Evolutionary conservation across 1,139 yeast species (phyloP), one percentile per base, ranked within the genome.

Genomic region (Nakaseomyces sp.): DNA sequence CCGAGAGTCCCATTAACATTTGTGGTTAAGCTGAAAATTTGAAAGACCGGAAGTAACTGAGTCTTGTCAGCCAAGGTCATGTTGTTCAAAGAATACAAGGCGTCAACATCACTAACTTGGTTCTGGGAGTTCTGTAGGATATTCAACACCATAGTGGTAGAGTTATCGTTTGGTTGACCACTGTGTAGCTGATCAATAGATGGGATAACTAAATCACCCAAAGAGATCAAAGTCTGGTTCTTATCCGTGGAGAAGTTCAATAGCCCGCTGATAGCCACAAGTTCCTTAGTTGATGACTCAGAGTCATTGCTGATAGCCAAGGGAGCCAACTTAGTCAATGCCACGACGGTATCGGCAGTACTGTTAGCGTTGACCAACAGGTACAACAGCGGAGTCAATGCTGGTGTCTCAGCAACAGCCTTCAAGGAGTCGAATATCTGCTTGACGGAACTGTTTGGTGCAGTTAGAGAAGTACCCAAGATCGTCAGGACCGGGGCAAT

Each of bases 1-100:
- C 51, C 49, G 25, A 64, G 49, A 22, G 66, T 58, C 10, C 51
- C 56, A 25, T 60, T 52, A 17, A 51, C 51, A 44, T 64, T 60
- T 13, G 51, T 49, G 8, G 65, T 57, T 32, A 50, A 44, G 30
- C 47, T 40, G 44, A 59, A 50, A 30, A 62, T 42, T 24, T 47
- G 43, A 43, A 56, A 54, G 32, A 58, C 57, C 9, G 64, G 64
- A 7, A 50, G 17, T 36, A 57, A 46, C 15, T 55, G 55, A 16
- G 55, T 45, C 43, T 55, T 52, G 31, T 61, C 58, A 1, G 56
- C 30, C 26, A 50, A 28, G 17, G 55, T 45, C 44, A 53, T 31
- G 41, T 49, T 51, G 28, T 53, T 52, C 43, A 59, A 43, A 15
- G 46, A 44, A 20, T 50, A 40, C 37, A 61, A 45, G 25, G 56